Conservation (phyloP, 1,284 basidiomycete genomes). For the Flammula alnicola region DNA sequence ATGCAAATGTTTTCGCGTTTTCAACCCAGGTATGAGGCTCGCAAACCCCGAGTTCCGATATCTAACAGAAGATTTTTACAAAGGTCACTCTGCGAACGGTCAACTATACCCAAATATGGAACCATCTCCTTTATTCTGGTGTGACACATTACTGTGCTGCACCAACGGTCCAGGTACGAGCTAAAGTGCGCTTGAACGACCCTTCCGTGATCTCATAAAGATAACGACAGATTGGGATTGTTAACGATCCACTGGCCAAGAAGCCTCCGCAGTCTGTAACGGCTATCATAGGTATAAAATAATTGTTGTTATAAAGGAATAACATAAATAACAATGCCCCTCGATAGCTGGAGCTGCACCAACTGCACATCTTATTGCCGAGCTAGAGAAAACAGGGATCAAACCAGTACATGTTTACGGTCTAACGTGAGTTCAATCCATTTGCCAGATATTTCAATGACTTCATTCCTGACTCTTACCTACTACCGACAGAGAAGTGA, state of each 20-base stretch:
- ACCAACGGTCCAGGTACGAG: conserved; percentile 79
- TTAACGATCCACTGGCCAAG: conserved; percentile 71
- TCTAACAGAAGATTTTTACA: background rate
- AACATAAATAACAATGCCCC: background rate
- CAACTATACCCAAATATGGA: conserved; percentile 77
- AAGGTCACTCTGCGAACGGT: conserved; percentile 79
- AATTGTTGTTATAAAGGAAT: background rate
- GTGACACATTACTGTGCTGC: conserved; percentile 90
- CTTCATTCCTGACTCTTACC: conserved; percentile 2
- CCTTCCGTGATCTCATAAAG: background rate
- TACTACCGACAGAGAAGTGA: conserved; percentile 16
- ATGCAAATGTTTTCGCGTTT: conserved; percentile 76
- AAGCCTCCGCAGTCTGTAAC: conserved; percentile 56
- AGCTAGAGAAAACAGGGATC: conserved; percentile 78
- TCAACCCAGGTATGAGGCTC: conserved; percentile 60
- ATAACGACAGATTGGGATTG: conserved; percentile 72
- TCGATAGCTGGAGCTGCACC: conserved; percentile 75
- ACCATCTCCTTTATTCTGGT: conserved; percentile 70
- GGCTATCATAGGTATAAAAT: conserved; percentile 57
- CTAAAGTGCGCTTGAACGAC: background rate
- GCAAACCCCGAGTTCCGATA: background rate
- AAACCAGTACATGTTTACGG: conserved; percentile 86
- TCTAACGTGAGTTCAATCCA: conserved; percentile 68
- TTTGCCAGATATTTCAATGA: background rate
- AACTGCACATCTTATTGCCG: conserved; percentile 80